Percentiles rank a stretch among this genome's conserved stretches.
phyloP scores from a whole-genome alignment of 768 basidiomycete genomes.

The Leucogyrophana mollusca region DNA sequence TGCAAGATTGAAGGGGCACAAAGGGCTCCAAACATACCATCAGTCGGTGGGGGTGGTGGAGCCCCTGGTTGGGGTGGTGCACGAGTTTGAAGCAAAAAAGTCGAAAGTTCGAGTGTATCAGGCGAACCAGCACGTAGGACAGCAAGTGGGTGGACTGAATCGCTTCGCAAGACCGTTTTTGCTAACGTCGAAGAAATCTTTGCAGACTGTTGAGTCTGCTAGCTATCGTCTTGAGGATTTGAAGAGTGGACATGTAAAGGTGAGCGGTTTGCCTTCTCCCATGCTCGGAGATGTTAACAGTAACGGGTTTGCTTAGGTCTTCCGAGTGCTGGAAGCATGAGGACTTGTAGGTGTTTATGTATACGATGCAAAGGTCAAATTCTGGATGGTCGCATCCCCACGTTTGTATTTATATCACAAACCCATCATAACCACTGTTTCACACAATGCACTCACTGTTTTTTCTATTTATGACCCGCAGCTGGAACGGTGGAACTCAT shows the following conservation, averaged over 20 bases:
- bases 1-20: conserved; percentile 77
- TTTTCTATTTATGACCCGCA: no score
- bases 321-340: conserved; percentile 40
- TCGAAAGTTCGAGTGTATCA: conserved; percentile 82
- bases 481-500: no score
- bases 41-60: conserved; percentile 54
- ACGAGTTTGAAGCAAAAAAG: conserved; percentile 86
- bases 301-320: conserved; percentile 32
- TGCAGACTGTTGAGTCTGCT: conserved; percentile 66
- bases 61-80: conserved; percentile 70
- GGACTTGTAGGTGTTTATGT: conserved; percentile 3
- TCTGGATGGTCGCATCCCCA: no score
- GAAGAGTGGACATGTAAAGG: conserved; percentile 82
- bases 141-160: conserved; percentile 55
- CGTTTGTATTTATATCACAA: no score
- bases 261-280: conserved; percentile 23
- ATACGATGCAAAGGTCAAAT: neutral
- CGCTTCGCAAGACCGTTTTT: conserved; percentile 11
- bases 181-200: conserved; percentile 32
- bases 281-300: conserved; percentile 11
- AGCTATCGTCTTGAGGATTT: conserved; percentile 89
- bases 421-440: no score
- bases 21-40: conserved; percentile 73
- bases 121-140: conserved; percentile 83
- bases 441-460: no score